Conservation (phyloP, 2,329 filamentous ascomycete genomes). For the Colletotrichum agaves region DNA sequence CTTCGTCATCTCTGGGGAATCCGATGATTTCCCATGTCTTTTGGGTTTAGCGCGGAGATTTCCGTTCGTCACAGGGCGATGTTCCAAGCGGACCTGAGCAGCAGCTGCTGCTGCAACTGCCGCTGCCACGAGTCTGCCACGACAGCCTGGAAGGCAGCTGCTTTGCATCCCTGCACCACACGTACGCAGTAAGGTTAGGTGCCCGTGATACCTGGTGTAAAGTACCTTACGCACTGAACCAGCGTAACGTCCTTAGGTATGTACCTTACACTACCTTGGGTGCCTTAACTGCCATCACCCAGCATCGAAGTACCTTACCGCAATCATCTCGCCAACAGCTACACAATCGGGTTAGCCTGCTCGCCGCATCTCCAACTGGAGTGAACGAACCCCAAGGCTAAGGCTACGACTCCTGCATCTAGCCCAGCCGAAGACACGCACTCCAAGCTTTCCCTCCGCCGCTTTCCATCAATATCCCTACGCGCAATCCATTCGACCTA, state of each 20-base stretch:
- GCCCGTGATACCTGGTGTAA: background rate
- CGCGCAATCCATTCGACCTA: constrained; percentile 19
- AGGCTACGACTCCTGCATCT: constrained; percentile 12
- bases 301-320: background rate
- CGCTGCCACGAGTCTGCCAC: constrained; percentile 18
- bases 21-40: background rate
- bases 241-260: constrained; percentile 30
- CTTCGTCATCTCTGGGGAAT: constrained; percentile 35
- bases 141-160: constrained; percentile 21
- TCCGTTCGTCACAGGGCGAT: constrained; percentile 10
- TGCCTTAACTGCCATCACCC: background rate
- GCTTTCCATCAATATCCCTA: constrained; percentile 29
- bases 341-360: constrained; percentile 10
- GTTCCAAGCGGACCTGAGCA: constrained; percentile 12
- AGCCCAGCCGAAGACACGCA: constrained; percentile 15
- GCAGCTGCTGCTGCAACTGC: constrained; percentile 6
- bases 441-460: constrained; percentile 19
- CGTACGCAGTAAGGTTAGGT: constrained; percentile 9
- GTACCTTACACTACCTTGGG: no score
- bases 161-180: background rate
- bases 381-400: constrained; percentile 12
- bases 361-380: constrained; percentile 30
- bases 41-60: constrained; percentile 29
- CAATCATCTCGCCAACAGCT: constrained; percentile 7
- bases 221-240: constrained; percentile 25